A percentile compares a stretch with the other conserved stretches of the same genome.
Evolutionary conservation across 805 yeast species (phyloP).

Genomic region (Nakazawaea molendinolei): DNA sequence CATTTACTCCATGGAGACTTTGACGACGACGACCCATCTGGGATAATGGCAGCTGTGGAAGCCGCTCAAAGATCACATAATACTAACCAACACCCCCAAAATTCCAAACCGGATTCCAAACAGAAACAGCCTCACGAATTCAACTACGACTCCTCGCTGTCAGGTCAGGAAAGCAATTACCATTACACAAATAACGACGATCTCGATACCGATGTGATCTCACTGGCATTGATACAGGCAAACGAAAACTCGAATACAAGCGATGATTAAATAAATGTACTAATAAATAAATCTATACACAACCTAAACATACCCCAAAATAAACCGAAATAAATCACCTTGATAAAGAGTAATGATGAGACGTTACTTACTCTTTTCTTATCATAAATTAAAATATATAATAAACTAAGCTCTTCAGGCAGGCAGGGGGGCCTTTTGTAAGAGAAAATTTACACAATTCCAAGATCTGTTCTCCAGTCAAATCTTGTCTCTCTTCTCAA

Average conservation of each 20-base stretch:
- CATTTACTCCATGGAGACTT: slow-evolving; percentile 31
- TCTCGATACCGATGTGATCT: slow-evolving; percentile 60
- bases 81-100: slow-evolving; percentile 2
- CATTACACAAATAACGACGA: slow-evolving; percentile 26
- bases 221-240: slow-evolving; percentile 59
- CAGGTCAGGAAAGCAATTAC: neutral
- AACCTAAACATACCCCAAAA: neutral
- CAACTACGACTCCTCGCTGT: no score
- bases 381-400: neutral
- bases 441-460: neutral
- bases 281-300: neutral
- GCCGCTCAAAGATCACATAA: slow-evolving; percentile 37
- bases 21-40: slow-evolving; percentile 29
- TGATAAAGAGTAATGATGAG: slow-evolving; percentile 4
- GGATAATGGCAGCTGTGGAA: slow-evolving; percentile 54
- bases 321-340: slow-evolving; percentile 1
- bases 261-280: neutral
- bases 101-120: neutral
- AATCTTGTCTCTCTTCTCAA: neutral
- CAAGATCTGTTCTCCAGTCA: slow-evolving; percentile 7
- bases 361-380: slow-evolving; percentile 3
- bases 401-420: neutral
- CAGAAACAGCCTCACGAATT: slow-evolving; percentile 2
- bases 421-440: no score
- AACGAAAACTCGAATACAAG: slow-evolving; percentile 24